Evolutionary conservation across 2,329 filamentous ascomycete genomes (phyloP).

Genomic region (Claviceps africana): DNA sequence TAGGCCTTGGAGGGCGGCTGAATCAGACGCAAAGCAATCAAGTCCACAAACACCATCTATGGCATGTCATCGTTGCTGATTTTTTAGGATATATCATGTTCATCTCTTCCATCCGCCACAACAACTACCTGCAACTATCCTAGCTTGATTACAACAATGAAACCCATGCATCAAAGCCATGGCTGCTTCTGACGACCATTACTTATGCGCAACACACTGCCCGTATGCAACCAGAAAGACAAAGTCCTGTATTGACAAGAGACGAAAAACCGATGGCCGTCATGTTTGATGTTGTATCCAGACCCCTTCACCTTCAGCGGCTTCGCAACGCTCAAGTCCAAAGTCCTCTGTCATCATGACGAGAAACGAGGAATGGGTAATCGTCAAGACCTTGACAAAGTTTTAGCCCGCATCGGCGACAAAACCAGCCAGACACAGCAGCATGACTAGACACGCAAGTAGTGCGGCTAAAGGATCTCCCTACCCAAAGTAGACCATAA

Average conservation of each 20-base stretch:
- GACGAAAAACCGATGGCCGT: background rate
- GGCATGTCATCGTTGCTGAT: slow-evolving; percentile 4
- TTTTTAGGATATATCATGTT: slow-evolving; percentile 3
- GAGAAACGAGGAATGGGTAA: background rate
- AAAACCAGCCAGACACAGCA: background rate
- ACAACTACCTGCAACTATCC: slow-evolving; percentile 1
- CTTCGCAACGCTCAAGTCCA: background rate
- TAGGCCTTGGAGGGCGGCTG: background rate
- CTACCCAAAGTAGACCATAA: slow-evolving; percentile 4
- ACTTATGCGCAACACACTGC: background rate
- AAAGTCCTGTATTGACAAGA: slow-evolving; percentile 1
- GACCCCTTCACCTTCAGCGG: background rate
- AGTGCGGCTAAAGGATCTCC: background rate
- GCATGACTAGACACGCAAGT: background rate
- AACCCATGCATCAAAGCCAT: background rate
- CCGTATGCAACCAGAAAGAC: background rate
- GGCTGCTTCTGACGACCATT: background rate
- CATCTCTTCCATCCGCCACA: background rate
- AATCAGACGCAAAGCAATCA: background rate
- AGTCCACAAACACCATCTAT: background rate
- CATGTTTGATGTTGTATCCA: background rate
- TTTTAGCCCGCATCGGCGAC: background rate
- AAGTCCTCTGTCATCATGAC: background rate
- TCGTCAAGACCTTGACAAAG: background rate
- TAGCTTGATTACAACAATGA: background rate